These are phyloP conservation scores for Dactylonectria macrodidyma DNA, from an alignment of 2,329 filamentous ascomycete species.

Conservation along the genomic window DNA sequence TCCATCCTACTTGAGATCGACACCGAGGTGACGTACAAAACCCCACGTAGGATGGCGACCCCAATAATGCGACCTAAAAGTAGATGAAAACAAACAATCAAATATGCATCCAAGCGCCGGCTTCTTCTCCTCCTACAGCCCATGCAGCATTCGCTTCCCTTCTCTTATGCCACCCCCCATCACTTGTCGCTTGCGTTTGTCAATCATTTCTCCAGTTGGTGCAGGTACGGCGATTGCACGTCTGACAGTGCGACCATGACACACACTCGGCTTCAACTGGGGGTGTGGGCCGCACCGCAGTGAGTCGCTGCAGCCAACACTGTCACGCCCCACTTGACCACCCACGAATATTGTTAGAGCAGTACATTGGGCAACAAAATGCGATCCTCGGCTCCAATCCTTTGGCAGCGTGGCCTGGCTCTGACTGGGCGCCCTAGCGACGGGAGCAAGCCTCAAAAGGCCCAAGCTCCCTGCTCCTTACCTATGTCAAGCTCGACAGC, in stretches of 20 bases:
- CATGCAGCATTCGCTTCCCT: slow-evolving; percentile 22
- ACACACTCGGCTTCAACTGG: slow-evolving; percentile 36
- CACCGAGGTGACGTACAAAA: not conserved
- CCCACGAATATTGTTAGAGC: slow-evolving; percentile 38
- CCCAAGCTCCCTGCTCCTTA: slow-evolving; percentile 40
- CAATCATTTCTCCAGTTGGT: slow-evolving; percentile 39
- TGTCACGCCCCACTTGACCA: slow-evolving; percentile 36
- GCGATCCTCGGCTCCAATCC: slow-evolving; percentile 18
- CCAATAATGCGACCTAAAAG: slow-evolving; percentile 12
- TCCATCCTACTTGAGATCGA: slow-evolving; percentile 34
- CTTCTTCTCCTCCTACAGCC: slow-evolving; percentile 10
- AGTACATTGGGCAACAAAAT: slow-evolving; percentile 32
- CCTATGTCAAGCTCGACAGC: slow-evolving; percentile 27
- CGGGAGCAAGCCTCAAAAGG: slow-evolving; percentile 29
- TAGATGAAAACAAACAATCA: slow-evolving; percentile 13
- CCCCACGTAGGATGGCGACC: not conserved
- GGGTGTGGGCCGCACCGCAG: slow-evolving; percentile 35
- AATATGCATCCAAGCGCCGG: slow-evolving; percentile 9
- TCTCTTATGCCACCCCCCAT: slow-evolving; percentile 30
- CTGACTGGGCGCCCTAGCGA: slow-evolving; percentile 15
- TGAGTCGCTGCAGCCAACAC: slow-evolving; percentile 44
- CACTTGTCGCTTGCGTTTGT: slow-evolving; percentile 36
- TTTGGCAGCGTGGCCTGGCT: slow-evolving; percentile 19
- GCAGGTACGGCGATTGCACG: slow-evolving; percentile 36
- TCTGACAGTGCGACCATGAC: slow-evolving; percentile 46